Evolutionary conservation across 2,329 filamentous ascomycete genomes (phyloP).

Genomic region (Mycosphaerella arachidis): DNA sequence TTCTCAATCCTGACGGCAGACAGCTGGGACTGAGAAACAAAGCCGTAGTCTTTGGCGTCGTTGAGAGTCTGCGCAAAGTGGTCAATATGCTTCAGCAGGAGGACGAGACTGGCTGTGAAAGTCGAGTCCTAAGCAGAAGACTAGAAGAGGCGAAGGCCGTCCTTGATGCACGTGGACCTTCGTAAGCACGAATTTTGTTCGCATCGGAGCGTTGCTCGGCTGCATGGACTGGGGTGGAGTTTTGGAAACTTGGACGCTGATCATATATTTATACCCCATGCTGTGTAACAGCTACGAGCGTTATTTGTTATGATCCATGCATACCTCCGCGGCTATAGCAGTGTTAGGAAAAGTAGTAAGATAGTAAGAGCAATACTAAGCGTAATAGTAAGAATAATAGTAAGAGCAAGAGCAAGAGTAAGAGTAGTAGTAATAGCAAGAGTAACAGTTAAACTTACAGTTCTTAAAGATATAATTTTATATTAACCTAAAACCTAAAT

Average conservation of each 20-base stretch:
- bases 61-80: constrained; percentile 53
- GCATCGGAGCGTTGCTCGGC: not conserved
- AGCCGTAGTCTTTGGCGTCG: constrained; percentile 46
- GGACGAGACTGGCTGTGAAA: constrained; percentile 51
- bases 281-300: not conserved
- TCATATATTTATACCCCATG: not conserved
- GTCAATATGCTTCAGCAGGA: constrained; percentile 47
- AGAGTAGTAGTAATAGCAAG: too few species aligned
- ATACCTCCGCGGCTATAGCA: not conserved
- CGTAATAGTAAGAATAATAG: too few species aligned
- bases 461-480: too few species aligned
- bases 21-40: constrained; percentile 52
- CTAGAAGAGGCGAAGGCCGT: constrained; percentile 70
- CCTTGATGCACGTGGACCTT: constrained; percentile 55
- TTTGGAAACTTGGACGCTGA: not conserved
- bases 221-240: not conserved
- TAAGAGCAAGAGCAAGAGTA: too few species aligned
- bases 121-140: constrained; percentile 62
- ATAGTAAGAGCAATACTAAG: too few species aligned
- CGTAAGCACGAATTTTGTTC: not conserved
- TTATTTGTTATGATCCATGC: not conserved
- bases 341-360: too few species aligned
- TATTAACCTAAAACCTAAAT: too few species aligned
- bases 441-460: too few species aligned
- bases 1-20: constrained; percentile 37